Evolutionary conservation across 2,329 filamentous ascomycete genomes (phyloP).

Genomic region (Diaporthe australafricana): DNA sequence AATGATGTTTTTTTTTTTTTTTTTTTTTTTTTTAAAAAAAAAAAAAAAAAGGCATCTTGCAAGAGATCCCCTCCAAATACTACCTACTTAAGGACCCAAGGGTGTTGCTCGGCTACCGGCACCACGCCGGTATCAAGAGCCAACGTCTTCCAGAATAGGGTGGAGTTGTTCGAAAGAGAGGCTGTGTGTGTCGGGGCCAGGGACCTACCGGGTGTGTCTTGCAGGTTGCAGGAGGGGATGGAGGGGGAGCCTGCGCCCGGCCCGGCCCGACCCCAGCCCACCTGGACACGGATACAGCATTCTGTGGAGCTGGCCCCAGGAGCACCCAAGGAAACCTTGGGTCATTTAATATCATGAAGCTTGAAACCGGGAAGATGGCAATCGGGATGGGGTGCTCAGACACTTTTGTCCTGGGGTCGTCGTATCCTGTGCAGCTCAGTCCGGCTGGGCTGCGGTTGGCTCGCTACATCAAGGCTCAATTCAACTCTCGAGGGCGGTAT

Average conservation of each 20-base stretch:
- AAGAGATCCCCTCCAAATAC: background rate
- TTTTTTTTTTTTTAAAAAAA: too few relatives aligned
- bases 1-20: constrained; percentile 10
- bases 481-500: background rate
- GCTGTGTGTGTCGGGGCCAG: background rate
- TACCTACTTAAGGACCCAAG: too few relatives aligned
- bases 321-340: background rate
- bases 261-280: constrained; percentile 11
- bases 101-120: background rate
- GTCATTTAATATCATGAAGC: background rate
- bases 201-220: background rate
- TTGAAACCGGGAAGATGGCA: background rate
- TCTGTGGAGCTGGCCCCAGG: background rate
- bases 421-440: background rate
- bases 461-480: too few relatives aligned
- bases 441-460: background rate
- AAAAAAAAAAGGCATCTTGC: too few relatives aligned
- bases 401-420: too few relatives aligned
- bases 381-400: too few relatives aligned
- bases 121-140: background rate
- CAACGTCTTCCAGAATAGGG: background rate
- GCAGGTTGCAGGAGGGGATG: background rate
- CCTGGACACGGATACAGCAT: background rate
- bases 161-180: background rate
- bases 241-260: background rate